phyloP scores from a whole-genome alignment of 108 stramenopile genomes.

The Pelagomonas calceolata region DNA sequence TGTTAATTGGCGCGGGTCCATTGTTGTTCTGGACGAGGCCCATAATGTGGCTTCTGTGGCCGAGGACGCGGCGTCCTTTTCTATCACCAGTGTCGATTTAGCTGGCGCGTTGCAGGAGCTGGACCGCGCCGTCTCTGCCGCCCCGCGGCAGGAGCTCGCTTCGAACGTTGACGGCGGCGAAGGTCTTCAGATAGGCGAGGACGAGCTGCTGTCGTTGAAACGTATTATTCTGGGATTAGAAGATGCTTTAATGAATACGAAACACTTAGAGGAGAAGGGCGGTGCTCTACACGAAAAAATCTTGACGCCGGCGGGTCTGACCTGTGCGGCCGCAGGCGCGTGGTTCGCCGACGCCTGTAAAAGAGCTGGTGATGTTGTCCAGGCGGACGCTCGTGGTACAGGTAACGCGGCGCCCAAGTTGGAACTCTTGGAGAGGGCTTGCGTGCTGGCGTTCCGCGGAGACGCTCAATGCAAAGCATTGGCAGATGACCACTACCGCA shows the following conservation, averaged over 20 bases:
- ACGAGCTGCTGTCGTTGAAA: conserved; percentile 62
- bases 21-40: conserved; percentile 95
- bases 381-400: no score
- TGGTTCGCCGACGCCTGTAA: not conserved
- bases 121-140: conserved; percentile 46
- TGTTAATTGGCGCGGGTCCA: conserved; percentile 65
- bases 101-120: conserved; percentile 44
- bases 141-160: conserved; percentile 32
- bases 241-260: conserved; percentile 21
- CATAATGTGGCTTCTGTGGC: conserved; percentile 97
- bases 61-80: conserved; percentile 80
- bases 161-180: conserved; percentile 29
- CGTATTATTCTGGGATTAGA: conserved; percentile 62
- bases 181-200: conserved; percentile 39
- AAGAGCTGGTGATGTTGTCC: not conserved
- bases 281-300: not conserved
- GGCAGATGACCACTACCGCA: not conserved
- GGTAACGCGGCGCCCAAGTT: not conserved
- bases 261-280: not conserved
- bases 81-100: conserved; percentile 64
- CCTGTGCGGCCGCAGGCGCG: not conserved
- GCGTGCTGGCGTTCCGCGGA: not conserved
- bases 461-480: not conserved
- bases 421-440: not conserved
- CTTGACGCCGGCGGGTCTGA: not conserved